Evolutionary conservation across 1,284 basidiomycete genomes (phyloP).

Genomic region (Marasmius fiardii): DNA sequence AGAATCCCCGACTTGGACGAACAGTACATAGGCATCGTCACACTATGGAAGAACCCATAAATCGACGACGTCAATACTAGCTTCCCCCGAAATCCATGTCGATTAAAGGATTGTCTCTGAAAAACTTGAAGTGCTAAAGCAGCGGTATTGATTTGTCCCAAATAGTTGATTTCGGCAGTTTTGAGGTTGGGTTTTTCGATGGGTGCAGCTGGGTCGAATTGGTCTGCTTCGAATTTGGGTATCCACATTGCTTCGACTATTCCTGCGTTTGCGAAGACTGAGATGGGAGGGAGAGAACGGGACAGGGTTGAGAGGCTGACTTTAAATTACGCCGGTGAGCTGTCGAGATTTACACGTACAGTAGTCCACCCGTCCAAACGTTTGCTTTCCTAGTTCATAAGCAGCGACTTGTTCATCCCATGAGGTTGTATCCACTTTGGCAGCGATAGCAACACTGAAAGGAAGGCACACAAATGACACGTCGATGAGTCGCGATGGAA

Average conservation of each 20-base stretch:
- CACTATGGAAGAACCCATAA: slow-evolving; percentile 15
- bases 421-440: slow-evolving; percentile 15
- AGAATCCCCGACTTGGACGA: slow-evolving; percentile 19
- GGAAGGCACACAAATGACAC: not conserved
- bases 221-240: slow-evolving; percentile 9
- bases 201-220: slow-evolving; percentile 2
- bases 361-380: slow-evolving; percentile 19
- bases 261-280: slow-evolving; percentile 21
- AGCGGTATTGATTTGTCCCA: slow-evolving; percentile 20
- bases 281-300: not conserved
- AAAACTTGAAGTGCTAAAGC: slow-evolving; percentile 20
- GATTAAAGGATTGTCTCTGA: slow-evolving; percentile 17
- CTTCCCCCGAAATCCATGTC: slow-evolving; percentile 18
- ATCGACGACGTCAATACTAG: slow-evolving; percentile 18
- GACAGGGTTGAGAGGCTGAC: not conserved
- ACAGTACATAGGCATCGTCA: slow-evolving; percentile 17
- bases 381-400: slow-evolving; percentile 15
- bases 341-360: slow-evolving; percentile 6
- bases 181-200: slow-evolving; percentile 15
- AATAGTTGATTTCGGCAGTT: slow-evolving; percentile 16
- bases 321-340: not conserved
- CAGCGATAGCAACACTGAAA: slow-evolving; percentile 16
- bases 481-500: not conserved
- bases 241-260: slow-evolving; percentile 19
- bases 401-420: slow-evolving; percentile 19